Base-by-base conservation (phyloP, 768 basidiomycete species). In the Phlegmacium glaucopus region DNA sequence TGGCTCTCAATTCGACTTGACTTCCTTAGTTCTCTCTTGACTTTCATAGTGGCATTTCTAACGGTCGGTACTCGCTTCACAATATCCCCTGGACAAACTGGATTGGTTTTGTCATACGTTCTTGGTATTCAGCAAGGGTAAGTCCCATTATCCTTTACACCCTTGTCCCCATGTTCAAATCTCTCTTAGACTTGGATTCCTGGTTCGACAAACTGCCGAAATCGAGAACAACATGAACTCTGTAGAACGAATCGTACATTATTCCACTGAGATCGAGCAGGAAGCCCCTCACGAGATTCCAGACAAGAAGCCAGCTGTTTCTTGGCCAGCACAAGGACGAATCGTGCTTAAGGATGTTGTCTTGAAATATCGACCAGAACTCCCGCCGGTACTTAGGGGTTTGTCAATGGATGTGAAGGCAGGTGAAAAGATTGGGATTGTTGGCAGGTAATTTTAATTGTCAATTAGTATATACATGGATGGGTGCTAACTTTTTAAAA, bases 191-290 rank as follows among this genome's bases (percentile, higher is more conserved):
- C 87, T 90, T 54, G 80, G 80, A 16, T 90, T 81, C 82, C 76
- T 89, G 64, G 79, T 87, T 35, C 80, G 86, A 8, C 87, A 90
- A 64, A 76, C 74, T 32, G 83, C 87, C 3, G 92, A 94, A 61
- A 85, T 94, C 9, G 92, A 95, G 65, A 95, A 96, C 64, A 79
- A 94, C 64, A 93, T 94, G 89, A 92, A 92, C 61, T 81, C 83
- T n/a, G 87, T 90, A 7, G 88, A 90, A 61, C 85, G 94, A 18
- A 74, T 97, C 13, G 69, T 91, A 3, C 79, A 92, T 61, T 96
- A 96, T 57, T 83, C 85, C 35, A 77, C 78, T 15, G 77, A 82
- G 25, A 72, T 96, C 13, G 90, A 93, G 61, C 87, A 93, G 62
- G 92, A 94, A 65, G 79, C 86, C 1, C 76, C 86, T 1, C 80